A percentile compares a stretch with the other conserved stretches of the same genome.
These are phyloP conservation scores for Plasmodium chabaudi DNA, from an alignment of 169 alveolate species.

Conservation along the genomic window DNA sequence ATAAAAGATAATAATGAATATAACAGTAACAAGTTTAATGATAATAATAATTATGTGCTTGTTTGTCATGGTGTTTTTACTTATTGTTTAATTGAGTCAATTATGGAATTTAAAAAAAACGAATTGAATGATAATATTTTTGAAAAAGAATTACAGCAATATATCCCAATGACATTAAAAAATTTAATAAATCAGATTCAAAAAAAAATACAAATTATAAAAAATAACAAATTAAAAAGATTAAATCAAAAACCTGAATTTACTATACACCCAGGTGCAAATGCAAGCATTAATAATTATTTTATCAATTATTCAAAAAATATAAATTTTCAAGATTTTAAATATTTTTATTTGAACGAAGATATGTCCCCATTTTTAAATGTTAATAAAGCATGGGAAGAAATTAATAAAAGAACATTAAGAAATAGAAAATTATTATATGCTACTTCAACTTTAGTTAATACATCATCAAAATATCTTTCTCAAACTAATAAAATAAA, in stretches of 20 bases:
- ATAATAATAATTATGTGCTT: slow-evolving; percentile 80
- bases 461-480: slow-evolving; percentile 35
- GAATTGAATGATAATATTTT: slow-evolving; percentile 80
- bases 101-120: slow-evolving; percentile 81
- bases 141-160: slow-evolving; percentile 34
- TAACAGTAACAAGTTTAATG: slow-evolving; percentile 22
- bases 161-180: slow-evolving; percentile 71
- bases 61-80: slow-evolving; percentile 89
- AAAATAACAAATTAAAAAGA: slow-evolving; percentile 81
- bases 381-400: slow-evolving; percentile 86
- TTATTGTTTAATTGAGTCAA: slow-evolving; percentile 85
- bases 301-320: slow-evolving; percentile 82
- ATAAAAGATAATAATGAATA: background rate
- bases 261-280: slow-evolving; percentile 88
- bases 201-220: slow-evolving; percentile 82
- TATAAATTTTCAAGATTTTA: slow-evolving; percentile 70
- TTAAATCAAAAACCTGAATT: slow-evolving; percentile 86
- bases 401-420: slow-evolving; percentile 75
- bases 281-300: slow-evolving; percentile 83
- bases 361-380: slow-evolving; percentile 78
- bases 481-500: slow-evolving; percentile 27
- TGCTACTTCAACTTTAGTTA: slow-evolving; percentile 42
- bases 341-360: slow-evolving; percentile 23
- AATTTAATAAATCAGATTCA: slow-evolving; percentile 82
- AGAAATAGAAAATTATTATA: slow-evolving; percentile 44